A percentile compares a stretch with the other conserved stretches of the same genome.
Evolutionary conservation across 202 grass and related monocot genomes (phyloP).

Genomic region (Hordeum pubiflorum): DNA sequence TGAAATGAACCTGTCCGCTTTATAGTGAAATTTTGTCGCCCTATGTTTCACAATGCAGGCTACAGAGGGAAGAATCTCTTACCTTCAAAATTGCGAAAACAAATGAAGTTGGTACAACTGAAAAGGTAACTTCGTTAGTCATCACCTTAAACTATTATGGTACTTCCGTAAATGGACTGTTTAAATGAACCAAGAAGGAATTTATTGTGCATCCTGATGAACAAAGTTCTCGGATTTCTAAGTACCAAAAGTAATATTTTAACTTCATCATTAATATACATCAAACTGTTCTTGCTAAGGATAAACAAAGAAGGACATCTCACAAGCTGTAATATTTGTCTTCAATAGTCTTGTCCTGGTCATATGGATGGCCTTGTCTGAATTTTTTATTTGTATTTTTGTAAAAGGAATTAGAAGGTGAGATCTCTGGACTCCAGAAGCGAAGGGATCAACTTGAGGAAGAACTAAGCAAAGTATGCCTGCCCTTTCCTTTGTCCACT

Average conservation of each 20-base stretch:
- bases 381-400: constrained; percentile 18
- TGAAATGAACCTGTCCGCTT: background rate
- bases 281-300: background rate
- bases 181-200: background rate
- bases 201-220: background rate
- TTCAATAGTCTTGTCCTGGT: constrained; percentile 5
- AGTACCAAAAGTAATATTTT: background rate
- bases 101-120: constrained; percentile 67
- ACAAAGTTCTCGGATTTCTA: background rate
- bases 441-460: constrained; percentile 64
- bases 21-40: background rate
- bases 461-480: constrained; percentile 68
- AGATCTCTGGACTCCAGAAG: constrained; percentile 75
- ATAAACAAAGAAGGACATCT: background rate
- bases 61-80: constrained; percentile 94
- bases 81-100: constrained; percentile 72
- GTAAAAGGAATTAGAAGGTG: constrained; percentile 63
- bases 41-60: constrained; percentile 43
- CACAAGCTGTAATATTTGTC: constrained; percentile 8
- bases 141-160: constrained; percentile 17
- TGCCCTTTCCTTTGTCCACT: constrained; percentile 15
- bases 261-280: constrained; percentile 5
- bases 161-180: constrained; percentile 18
- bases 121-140: constrained; percentile 60
- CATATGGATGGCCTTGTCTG: background rate